Conservation (phyloP, 306 rosid species). For the Cucumis sativus region Cucumber_9930_V3 NC_026660.2:26873001-26873500, state of each 20-base stretch:
- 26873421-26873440: conserved; percentile 49
- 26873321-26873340: neutral
- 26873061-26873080: conserved; percentile 42
- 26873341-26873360: neutral
- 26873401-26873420: conserved; percentile 37
- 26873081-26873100: conserved; percentile 53
- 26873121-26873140: conserved; percentile 5
- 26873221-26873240: too few species aligned
- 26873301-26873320: neutral
- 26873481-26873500: conserved; percentile 50
- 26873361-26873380: conserved; percentile 25
- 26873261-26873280: too few species aligned
- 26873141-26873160: neutral
- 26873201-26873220: too few species aligned
- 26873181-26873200: too few species aligned
- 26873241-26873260: too few species aligned
- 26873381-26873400: conserved; percentile 48
- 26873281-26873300: neutral
- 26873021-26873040: conserved; percentile 81
- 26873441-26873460: conserved; percentile 38
- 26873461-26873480: conserved; percentile 58
- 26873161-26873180: too few species aligned
- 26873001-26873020: conserved; percentile 3
- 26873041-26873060: conserved; percentile 48
- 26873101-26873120: conserved; percentile 65